A percentile compares a stretch with the other conserved stretches of the same genome.
These are phyloP conservation scores for Diaporthe amygdali DNA, from an alignment of 2,329 filamentous ascomycete genomes.

Conservation along the genomic window DNA sequence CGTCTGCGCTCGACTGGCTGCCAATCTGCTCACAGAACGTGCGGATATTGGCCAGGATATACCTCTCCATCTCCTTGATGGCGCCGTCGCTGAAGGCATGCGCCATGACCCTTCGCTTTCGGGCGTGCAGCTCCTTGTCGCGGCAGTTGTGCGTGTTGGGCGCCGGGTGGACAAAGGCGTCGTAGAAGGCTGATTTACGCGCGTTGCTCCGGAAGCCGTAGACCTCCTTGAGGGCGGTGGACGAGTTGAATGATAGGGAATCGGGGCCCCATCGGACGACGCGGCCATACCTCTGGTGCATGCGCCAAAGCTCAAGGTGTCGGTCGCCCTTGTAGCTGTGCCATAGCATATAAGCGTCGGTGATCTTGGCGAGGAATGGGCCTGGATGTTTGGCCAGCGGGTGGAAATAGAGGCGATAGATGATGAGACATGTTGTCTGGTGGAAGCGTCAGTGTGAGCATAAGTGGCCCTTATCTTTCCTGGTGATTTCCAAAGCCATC, in stretches of 20 bases:
- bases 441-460: not conserved
- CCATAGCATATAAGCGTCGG: slow-evolving; percentile 71
- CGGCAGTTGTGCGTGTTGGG: slow-evolving; percentile 77
- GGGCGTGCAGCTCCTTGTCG: slow-evolving; percentile 70
- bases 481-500: not conserved
- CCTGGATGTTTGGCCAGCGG: slow-evolving; percentile 70
- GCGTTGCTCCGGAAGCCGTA: slow-evolving; percentile 69
- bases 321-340: slow-evolving; percentile 77
- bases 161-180: slow-evolving; percentile 73
- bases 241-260: slow-evolving; percentile 77
- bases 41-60: slow-evolving; percentile 69
- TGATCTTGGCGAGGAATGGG: slow-evolving; percentile 66
- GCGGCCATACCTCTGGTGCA: slow-evolving; percentile 73
- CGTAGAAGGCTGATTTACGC: slow-evolving; percentile 74
- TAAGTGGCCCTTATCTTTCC: not conserved
- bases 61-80: slow-evolving; percentile 71
- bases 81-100: slow-evolving; percentile 73
- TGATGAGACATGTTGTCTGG: slow-evolving; percentile 46
- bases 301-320: slow-evolving; percentile 73
- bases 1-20: slow-evolving; percentile 41
- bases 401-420: slow-evolving; percentile 68
- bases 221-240: slow-evolving; percentile 69
- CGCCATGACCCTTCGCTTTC: slow-evolving; percentile 74
- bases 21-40: slow-evolving; percentile 68
- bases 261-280: slow-evolving; percentile 81